Evolutionary conservation across 2,329 filamentous ascomycete genomes (phyloP), one percentile per base, ranked within the genome.

Genomic region (Ophidiomyces ophidiicola): DNA sequence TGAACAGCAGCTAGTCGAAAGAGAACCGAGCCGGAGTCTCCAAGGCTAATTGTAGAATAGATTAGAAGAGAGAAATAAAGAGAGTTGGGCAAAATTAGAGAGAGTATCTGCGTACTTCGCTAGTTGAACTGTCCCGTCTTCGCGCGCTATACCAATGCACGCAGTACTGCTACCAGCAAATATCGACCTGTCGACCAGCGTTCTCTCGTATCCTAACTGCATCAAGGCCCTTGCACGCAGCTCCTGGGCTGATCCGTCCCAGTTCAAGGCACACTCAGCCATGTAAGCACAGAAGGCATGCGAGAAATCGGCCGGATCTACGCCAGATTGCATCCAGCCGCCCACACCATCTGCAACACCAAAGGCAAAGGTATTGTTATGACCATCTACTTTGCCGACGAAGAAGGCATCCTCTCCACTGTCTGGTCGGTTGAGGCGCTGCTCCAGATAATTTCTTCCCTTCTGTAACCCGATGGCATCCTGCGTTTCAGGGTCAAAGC

Each of bases 391-490:
- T 17, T 78, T 76, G 54, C 81, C 75, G 51, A 90, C 80, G 62
- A 98, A 98, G 66, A 94, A 96, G 42, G 90, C 84, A 70, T 98
- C 90, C 62, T 98, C 87, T 11, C 90, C 90, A 36, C 82, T 90
- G 43, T 76, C 80, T 35, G 80, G 82, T 17, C 82, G 76, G 46
- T 67, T 70, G 49, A 66, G 68, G 56, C 76, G 75, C 53, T 72
- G 67, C 49, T 70, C 75, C 68, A 59, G 76, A 69, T 54, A 52
- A 48, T 54, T 57, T 46, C 47, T 50, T 12, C 56, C 57, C 6
- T 43, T 43, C 33, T 62, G 54, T 5, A 57, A 28, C 28, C 60
- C 63, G 3, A 66, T 50, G 2, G 54, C 57, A 39, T 58, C 53
- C 6, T 56, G 54, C 34, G 49, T 41, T 3, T 45, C 42, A 1